A percentile compares a stretch with the other conserved stretches of the same genome.
Conservation (phyloP, 805 yeast genomes). For the Priceomyces fermenticarens region DNA sequence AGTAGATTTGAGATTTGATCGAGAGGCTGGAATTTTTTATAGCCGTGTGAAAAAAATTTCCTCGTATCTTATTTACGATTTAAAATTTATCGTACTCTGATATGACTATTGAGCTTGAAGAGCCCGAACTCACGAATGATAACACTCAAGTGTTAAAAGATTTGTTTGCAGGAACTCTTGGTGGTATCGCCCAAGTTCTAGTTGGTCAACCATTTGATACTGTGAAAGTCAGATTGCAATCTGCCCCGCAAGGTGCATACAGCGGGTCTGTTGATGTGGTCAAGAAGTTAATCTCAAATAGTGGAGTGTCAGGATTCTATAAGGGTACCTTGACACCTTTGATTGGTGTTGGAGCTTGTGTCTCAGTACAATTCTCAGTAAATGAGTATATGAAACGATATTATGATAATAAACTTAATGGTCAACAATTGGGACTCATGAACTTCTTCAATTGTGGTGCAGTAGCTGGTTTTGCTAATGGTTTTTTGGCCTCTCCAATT, state of each 20-base stretch:
- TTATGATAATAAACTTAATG: slow-evolving; percentile 49
- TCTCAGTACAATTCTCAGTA: slow-evolving; percentile 92
- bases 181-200: slow-evolving; percentile 93
- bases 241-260: slow-evolving; percentile 76
- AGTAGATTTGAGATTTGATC: too few species aligned
- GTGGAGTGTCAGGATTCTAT: slow-evolving; percentile 41
- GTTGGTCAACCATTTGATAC: slow-evolving; percentile 97
- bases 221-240: slow-evolving; percentile 88
- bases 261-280: slow-evolving; percentile 76
- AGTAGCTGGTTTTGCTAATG: slow-evolving; percentile 90
- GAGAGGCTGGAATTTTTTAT: too few species aligned
- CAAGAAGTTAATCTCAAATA: slow-evolving; percentile 53
- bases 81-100: not conserved
- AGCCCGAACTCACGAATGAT: slow-evolving; percentile 33
- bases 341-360: slow-evolving; percentile 86
- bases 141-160: slow-evolving; percentile 62
- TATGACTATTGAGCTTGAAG: slow-evolving; percentile 45
- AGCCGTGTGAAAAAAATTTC: too few species aligned
- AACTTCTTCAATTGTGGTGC: slow-evolving; percentile 84
- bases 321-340: slow-evolving; percentile 47
- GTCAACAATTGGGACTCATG: slow-evolving; percentile 45
- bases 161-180: slow-evolving; percentile 86
- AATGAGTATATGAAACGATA: slow-evolving; percentile 90
- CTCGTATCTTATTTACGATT: too few species aligned
- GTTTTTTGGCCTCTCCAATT: slow-evolving; percentile 86